Evolutionary conservation across 352 stramenopile genomes (phyloP), one percentile per base, ranked within the genome.

Genomic region (Phytophthora cryptogea): DNA sequence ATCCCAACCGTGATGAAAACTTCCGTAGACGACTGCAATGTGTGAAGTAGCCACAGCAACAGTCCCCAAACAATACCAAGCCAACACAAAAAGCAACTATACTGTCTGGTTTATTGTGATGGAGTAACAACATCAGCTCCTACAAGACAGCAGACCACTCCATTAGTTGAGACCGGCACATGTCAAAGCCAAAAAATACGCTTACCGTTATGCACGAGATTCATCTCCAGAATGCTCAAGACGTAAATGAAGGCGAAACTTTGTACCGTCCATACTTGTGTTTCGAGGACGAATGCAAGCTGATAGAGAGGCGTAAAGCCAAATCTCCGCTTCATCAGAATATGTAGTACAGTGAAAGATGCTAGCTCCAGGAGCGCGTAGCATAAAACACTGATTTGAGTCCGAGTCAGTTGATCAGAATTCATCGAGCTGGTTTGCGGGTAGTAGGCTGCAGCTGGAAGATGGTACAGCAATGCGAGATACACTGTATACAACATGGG

Each of bases 221-320:
- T 68, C n/a, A 72, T 46, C 35, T 53, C 50, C 33, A 78, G 23
- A 11, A 66, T 66, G 44, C 50, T 64, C 13, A 54, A 43, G 10
- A 68, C 44, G 61, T 56, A 74, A 26, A 63, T 31, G 10, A 41
- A 41, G 14, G 20, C 14, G 27, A 78, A 60, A 8, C 54, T 39
- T 16, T 78, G 69, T 9, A 78, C 16, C 1, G 54, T 47, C 11
- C 45, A 27, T 0, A 20, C 23, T 26, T 78, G 62, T 0, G 37
- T 73, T 44, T 81, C 68, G 2, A 81, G 54, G 17, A 78, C 66
- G 42, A 81, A 76, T 1, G 60, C 69, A 6, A 81, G 48, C 30
- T 68, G 46, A 33, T 72, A 68, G 6, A 71, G 14, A 20, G 59
- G 48, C 3, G 52, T 61, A 30, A 68, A 66, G 2, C 46, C 56